These are phyloP conservation scores for Dactylonectria macrodidyma DNA, from an alignment of 2,329 filamentous ascomycete genomes.

Conservation along the genomic window DNA sequence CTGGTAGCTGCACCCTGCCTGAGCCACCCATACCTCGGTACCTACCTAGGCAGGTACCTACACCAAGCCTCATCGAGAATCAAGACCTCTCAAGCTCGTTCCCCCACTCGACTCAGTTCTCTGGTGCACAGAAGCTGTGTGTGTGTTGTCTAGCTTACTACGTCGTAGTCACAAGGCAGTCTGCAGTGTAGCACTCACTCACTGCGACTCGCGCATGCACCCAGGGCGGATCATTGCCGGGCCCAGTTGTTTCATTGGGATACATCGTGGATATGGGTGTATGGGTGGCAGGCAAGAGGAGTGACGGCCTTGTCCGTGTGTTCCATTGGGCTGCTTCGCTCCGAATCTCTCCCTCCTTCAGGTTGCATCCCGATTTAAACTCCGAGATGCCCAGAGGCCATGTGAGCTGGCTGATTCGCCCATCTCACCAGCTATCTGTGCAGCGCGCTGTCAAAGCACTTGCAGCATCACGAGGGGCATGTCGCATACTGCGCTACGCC, in stretches of 20 bases:
- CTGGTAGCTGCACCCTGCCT: neutral
- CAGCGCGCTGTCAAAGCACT: slow-evolving; percentile 10
- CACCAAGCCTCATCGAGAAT: too few species aligned
- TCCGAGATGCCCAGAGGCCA: slow-evolving; percentile 25
- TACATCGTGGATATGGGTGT: slow-evolving; percentile 35
- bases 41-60: too few species aligned
- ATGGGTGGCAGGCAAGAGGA: slow-evolving; percentile 2
- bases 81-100: neutral
- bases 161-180: neutral
- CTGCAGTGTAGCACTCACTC: neutral
- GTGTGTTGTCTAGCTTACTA: neutral
- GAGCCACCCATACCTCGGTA: neutral
- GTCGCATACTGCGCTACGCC: neutral
- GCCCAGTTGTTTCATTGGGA: slow-evolving; percentile 42
- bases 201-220: slow-evolving; percentile 11
- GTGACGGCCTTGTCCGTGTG: slow-evolving; percentile 28
- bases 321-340: slow-evolving; percentile 38
- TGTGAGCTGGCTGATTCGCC: slow-evolving; percentile 29
- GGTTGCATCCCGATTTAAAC: slow-evolving; percentile 27
- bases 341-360: slow-evolving; percentile 29
- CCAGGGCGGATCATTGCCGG: slow-evolving; percentile 1
- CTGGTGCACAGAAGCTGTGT: neutral
- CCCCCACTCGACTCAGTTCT: neutral
- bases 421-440: neutral
- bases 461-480: slow-evolving; percentile 14